A percentile compares a stretch with the other conserved stretches of the same genome.
Evolutionary conservation across 257 asterid genomes (phyloP).

Genomic region (Leonotis leonurus): DNA sequence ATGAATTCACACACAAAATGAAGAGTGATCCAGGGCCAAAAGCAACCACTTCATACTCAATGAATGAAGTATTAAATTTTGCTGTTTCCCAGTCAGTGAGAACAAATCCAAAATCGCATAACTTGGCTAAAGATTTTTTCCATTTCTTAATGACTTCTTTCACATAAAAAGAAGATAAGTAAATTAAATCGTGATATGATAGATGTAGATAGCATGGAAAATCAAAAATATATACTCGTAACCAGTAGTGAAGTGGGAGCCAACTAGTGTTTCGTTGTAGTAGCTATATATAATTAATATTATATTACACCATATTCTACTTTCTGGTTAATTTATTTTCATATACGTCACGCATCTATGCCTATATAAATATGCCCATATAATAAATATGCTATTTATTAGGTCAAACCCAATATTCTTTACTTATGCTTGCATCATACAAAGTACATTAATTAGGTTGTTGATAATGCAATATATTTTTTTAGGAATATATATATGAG

Average conservation of each 20-base stretch:
- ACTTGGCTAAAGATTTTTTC: not conserved
- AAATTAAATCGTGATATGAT: conserved; percentile 28
- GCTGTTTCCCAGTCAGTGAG: conserved; percentile 16
- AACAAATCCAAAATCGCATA: conserved; percentile 16
- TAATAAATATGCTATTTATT: too few species aligned
- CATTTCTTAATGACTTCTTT: not conserved
- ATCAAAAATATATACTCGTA: not conserved
- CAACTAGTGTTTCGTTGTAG: conserved; percentile 1
- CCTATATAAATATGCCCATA: not conserved
- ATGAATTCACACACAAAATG: not conserved
- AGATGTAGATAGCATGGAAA: conserved; percentile 18
- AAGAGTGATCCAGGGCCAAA: not conserved
- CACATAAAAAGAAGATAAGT: conserved; percentile 29
- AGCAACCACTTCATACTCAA: conserved; percentile 1
- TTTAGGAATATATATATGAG: too few species aligned
- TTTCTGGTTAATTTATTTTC: too few species aligned
- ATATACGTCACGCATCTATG: not conserved
- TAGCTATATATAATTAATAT: too few species aligned
- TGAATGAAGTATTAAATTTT: conserved; percentile 11
- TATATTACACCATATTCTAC: too few species aligned
- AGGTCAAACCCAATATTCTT: too few species aligned
- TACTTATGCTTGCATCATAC: too few species aligned
- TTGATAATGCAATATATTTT: too few species aligned
- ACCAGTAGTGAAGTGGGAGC: conserved; percentile 16
- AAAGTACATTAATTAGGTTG: too few species aligned